Conservation (phyloP, 176 grass and related monocot genomes). For the Aegilops longissima region DNA sequence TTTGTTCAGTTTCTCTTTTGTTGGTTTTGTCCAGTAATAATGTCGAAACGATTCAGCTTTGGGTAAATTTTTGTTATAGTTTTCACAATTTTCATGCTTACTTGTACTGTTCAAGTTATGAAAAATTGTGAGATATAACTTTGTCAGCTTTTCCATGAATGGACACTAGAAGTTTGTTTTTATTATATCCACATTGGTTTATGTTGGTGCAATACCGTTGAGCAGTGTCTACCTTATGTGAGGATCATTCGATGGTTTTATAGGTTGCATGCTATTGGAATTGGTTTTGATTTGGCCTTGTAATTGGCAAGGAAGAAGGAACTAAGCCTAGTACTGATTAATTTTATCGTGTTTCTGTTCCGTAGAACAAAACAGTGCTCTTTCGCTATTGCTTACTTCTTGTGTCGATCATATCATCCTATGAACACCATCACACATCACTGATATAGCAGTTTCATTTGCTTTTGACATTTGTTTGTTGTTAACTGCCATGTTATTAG, state of each 20-base stretch:
- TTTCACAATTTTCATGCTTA: background rate
- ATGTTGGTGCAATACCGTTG: background rate
- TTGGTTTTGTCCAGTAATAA: background rate
- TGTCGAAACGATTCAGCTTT: background rate
- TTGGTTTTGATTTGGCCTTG: background rate
- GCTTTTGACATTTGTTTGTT: conserved; percentile 1
- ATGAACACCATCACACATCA: background rate
- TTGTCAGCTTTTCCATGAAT: background rate
- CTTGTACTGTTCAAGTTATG: background rate
- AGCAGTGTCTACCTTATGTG: background rate
- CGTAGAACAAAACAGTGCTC: background rate
- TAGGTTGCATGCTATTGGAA: background rate
- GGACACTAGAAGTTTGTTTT: background rate
- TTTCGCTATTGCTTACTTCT: background rate
- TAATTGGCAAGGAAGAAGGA: background rate
- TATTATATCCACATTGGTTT: background rate
- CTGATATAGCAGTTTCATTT: background rate
- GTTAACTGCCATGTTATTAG: background rate
- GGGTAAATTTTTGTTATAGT: background rate
- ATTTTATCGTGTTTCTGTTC: background rate
- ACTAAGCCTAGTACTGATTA: background rate
- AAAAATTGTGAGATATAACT: background rate
- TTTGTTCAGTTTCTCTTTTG: background rate
- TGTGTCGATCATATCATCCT: background rate
- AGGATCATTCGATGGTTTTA: background rate